Conservation (phyloP, 768 basidiomycete genomes). For the Dioszegia aurantiaca region DNA sequence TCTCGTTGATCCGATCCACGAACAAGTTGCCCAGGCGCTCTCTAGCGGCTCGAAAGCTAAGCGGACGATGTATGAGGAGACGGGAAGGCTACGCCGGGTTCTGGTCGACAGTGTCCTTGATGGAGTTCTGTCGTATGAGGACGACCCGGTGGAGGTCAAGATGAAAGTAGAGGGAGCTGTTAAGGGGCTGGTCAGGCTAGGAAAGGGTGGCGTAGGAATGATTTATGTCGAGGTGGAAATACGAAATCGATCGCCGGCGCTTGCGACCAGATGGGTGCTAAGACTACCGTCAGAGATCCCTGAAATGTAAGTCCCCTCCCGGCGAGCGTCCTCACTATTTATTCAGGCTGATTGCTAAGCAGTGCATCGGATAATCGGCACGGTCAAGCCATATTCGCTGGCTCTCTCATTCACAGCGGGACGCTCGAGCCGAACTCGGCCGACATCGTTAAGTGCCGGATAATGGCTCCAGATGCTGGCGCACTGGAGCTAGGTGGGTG, state of each 20-base stretch:
- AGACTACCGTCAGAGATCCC: constrained; percentile 51
- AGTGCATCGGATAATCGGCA: too few species aligned
- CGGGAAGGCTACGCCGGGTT: constrained; percentile 67
- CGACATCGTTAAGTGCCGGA: constrained; percentile 56
- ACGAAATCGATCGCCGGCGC: constrained; percentile 69
- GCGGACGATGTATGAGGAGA: constrained; percentile 89
- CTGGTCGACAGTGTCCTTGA: constrained; percentile 65
- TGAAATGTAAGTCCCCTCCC: constrained; percentile 23
- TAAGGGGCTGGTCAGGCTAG: constrained; percentile 22
- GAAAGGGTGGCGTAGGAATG: neutral
- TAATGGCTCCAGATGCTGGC: constrained; percentile 67
- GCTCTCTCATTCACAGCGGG: constrained; percentile 67
- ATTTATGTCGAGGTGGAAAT: constrained; percentile 58
- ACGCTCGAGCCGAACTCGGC: constrained; percentile 59
- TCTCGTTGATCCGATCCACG: constrained; percentile 55
- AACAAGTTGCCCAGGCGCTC: constrained; percentile 60
- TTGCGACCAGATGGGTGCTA: constrained; percentile 62
- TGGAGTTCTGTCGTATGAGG: constrained; percentile 75
- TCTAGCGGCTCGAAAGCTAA: constrained; percentile 63
- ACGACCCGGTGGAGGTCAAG: constrained; percentile 65
- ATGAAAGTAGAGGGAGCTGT: constrained; percentile 54
- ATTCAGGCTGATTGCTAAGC: too few species aligned
- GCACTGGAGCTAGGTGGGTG: constrained; percentile 66
- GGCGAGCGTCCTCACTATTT: too few species aligned
- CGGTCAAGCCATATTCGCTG: constrained; percentile 63